Evolutionary conservation across 306 rosid species (phyloP).

Genomic region (Rosa chinensis): DNA sequence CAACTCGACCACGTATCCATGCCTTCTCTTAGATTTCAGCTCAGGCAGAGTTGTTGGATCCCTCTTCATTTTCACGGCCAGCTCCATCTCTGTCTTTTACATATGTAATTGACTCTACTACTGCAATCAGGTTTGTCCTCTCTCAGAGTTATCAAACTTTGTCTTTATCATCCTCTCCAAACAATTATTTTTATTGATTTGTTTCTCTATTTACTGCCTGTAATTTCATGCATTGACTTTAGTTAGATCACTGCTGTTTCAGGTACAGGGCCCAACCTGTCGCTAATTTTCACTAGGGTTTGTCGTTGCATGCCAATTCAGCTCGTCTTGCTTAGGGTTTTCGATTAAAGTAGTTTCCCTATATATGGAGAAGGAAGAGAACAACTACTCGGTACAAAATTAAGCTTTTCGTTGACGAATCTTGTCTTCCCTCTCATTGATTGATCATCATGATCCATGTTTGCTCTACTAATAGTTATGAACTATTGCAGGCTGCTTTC

Average conservation of each 20-base stretch:
- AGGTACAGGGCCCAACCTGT: constrained; percentile 42
- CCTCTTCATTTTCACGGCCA: neutral
- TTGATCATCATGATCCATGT: constrained; percentile 38
- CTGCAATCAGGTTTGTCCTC: neutral
- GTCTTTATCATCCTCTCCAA: constrained; percentile 6
- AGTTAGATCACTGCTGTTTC: constrained; percentile 13
- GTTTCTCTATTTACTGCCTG: neutral
- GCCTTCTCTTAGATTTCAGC: neutral
- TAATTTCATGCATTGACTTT: constrained; percentile 1
- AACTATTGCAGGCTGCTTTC: constrained; percentile 48
- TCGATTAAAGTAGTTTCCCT: constrained; percentile 32
- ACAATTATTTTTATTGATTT: neutral
- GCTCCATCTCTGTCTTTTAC: neutral
- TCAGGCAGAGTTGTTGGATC: neutral
- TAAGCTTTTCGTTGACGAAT: constrained; percentile 26
- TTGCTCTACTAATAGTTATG: constrained; percentile 36
- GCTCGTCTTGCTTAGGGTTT: constrained; percentile 30
- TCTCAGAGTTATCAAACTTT: neutral
- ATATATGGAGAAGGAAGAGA: constrained; percentile 65
- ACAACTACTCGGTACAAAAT: constrained; percentile 61
- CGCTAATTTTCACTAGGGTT: constrained; percentile 29
- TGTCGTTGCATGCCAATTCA: constrained; percentile 27
- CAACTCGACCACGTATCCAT: constrained; percentile 12
- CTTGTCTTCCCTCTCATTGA: constrained; percentile 17
- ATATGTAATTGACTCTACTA: neutral